Conservation (phyloP, 2,329 filamentous ascomycete genomes). For the Phyllosticta citriasiana region DNA sequence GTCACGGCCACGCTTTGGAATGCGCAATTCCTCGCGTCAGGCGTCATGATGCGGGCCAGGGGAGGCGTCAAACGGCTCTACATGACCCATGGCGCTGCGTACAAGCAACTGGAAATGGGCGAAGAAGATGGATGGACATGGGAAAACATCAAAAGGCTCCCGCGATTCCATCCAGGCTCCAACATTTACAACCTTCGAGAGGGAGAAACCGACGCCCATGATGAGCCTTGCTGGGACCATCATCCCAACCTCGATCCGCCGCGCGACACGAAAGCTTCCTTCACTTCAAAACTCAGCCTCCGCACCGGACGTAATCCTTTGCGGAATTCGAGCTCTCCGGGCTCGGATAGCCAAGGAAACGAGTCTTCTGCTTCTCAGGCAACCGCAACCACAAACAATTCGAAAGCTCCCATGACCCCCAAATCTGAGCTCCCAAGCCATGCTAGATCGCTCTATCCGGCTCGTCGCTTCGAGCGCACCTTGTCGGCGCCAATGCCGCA, state of each 20-base stretch:
- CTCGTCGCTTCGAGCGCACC: constrained; percentile 18
- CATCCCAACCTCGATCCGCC: constrained; percentile 53
- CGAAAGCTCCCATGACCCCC: constrained; percentile 25
- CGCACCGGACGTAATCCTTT: constrained; percentile 29
- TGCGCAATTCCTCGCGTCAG: constrained; percentile 57
- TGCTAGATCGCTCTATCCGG: constrained; percentile 15
- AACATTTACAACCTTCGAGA: constrained; percentile 26
- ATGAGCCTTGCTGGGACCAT: constrained; percentile 60
- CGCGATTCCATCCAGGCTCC: constrained; percentile 42
- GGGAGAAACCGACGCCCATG: constrained; percentile 36
- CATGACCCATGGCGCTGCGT: constrained; percentile 65
- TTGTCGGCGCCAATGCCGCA: constrained; percentile 19
- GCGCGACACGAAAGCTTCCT: constrained; percentile 37
- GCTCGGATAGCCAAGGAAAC: constrained; percentile 9
- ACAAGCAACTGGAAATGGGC: constrained; percentile 53
- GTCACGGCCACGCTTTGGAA: constrained; percentile 63
- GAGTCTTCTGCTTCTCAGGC: background rate
- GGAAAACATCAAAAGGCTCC: constrained; percentile 56
- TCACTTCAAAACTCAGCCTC: constrained; percentile 25
- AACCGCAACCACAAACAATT: constrained; percentile 21
- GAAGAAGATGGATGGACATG: constrained; percentile 53
- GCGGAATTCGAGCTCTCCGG: constrained; percentile 20
- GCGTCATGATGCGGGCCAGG: constrained; percentile 62
- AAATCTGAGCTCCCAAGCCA: constrained; percentile 22
- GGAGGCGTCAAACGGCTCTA: constrained; percentile 54